Percentiles rank a stretch among this genome's conserved stretches.
These are phyloP conservation scores for Claviceps spartinae DNA, from an alignment of 2,329 filamentous ascomycete genomes.

Conservation along the genomic window DNA sequence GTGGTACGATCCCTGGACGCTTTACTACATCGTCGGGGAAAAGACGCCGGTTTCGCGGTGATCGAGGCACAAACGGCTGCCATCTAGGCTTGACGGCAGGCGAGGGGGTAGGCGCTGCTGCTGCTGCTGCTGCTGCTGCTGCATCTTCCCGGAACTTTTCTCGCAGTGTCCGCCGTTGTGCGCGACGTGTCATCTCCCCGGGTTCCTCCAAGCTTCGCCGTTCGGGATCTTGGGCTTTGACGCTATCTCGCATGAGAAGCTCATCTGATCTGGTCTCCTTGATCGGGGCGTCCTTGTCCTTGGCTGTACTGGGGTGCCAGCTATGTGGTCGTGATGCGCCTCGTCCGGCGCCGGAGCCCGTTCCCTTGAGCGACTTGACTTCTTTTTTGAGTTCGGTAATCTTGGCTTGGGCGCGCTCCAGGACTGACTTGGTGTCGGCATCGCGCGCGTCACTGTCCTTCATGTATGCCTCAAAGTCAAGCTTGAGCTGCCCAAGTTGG, in stretches of 20 bases:
- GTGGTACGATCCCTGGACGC: slow-evolving; percentile 13
- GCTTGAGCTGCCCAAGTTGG: slow-evolving; percentile 33
- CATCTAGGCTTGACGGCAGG: slow-evolving; percentile 18
- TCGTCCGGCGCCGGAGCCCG: slow-evolving; percentile 4
- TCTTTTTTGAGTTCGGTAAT: slow-evolving; percentile 43
- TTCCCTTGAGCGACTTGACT: slow-evolving; percentile 29
- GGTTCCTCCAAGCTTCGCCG: slow-evolving; percentile 4
- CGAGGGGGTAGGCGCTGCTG: no score
- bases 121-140: neutral
- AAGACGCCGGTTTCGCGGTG: slow-evolving; percentile 24
- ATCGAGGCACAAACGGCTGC: slow-evolving; percentile 29
- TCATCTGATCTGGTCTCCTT: slow-evolving; percentile 10
- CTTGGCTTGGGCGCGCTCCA: slow-evolving; percentile 43
- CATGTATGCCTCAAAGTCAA: slow-evolving; percentile 40
- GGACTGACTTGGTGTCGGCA: slow-evolving; percentile 39
- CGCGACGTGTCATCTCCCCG: slow-evolving; percentile 6
- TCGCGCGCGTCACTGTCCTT: slow-evolving; percentile 39
- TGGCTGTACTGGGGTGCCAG: slow-evolving; percentile 14
- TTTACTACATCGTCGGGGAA: slow-evolving; percentile 20
- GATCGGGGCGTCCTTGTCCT: slow-evolving; percentile 2
- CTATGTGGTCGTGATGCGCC: slow-evolving; percentile 14
- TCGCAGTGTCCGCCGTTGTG: slow-evolving; percentile 16
- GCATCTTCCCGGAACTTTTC: slow-evolving; percentile 23
- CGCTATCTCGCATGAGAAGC: slow-evolving; percentile 1
- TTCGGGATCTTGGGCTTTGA: neutral